Conservation (phyloP, 2,329 filamentous ascomycete genomes). For the Exserohilum rostratum region DNA sequence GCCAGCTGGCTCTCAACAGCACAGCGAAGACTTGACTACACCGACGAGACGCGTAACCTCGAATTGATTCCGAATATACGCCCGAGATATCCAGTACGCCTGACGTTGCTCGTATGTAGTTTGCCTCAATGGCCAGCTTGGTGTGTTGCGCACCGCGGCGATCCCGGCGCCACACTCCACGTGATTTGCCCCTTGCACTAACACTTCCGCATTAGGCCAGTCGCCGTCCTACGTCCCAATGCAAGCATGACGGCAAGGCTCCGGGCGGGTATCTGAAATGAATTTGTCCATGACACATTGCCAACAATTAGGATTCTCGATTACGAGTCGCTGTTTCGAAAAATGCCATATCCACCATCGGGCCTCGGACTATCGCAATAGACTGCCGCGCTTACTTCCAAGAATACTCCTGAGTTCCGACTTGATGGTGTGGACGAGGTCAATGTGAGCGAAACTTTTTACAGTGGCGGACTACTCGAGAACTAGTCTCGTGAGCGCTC, state of each 20-base stretch:
- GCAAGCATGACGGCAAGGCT: not conserved
- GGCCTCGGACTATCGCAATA: not conserved
- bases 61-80: not conserved
- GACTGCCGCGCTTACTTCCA: slow-evolving; percentile 3
- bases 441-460: not conserved
- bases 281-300: not conserved
- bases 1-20: not conserved
- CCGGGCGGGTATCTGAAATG: not conserved
- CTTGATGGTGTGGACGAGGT: not conserved
- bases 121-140: not conserved
- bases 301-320: not conserved
- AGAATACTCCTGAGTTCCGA: slow-evolving; percentile 1
- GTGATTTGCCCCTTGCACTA: slow-evolving; percentile 3
- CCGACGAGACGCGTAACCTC: not conserved
- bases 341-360: not conserved
- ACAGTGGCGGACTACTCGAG: not conserved
- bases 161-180: slow-evolving; percentile 10
- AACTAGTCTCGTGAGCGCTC: slow-evolving; percentile 3
- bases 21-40: not conserved
- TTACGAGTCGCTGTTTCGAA: not conserved
- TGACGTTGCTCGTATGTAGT: not conserved
- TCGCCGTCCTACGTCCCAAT: not conserved
- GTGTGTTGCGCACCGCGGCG: slow-evolving; percentile 1
- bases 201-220: not conserved
- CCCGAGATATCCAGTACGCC: not conserved